Percentiles rank a stretch among this genome's conserved stretches.
These are phyloP conservation scores for Oenanthe javanica DNA, from an alignment of 140 eudicot species.

Conservation along the genomic window DNA sequence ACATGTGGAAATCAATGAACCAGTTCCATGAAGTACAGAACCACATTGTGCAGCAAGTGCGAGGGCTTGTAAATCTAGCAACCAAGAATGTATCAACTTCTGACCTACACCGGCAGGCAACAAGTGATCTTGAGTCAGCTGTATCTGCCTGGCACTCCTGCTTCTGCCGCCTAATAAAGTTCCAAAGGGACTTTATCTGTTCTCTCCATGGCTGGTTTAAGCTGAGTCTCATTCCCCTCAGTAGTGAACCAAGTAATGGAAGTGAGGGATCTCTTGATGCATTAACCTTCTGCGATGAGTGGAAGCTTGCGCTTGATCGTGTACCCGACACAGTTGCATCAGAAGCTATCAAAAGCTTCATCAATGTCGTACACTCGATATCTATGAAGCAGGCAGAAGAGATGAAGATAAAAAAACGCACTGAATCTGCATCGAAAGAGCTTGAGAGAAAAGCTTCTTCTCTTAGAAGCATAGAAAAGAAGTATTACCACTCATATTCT, in stretches of 20 bases:
- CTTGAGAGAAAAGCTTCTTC: slow-evolving; percentile 85
- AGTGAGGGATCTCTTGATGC: slow-evolving; percentile 46
- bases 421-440: slow-evolving; percentile 81
- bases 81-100: slow-evolving; percentile 72
- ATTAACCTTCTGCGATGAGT: slow-evolving; percentile 65
- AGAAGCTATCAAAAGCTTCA: slow-evolving; percentile 89
- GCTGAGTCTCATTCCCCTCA: slow-evolving; percentile 63
- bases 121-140: slow-evolving; percentile 88
- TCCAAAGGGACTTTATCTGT: slow-evolving; percentile 74
- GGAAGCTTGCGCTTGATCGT: slow-evolving; percentile 89
- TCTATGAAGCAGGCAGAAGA: slow-evolving; percentile 69
- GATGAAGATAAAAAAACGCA: slow-evolving; percentile 67
- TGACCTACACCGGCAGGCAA: slow-evolving; percentile 89
- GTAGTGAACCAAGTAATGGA: slow-evolving; percentile 27
- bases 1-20: slow-evolving; percentile 97
- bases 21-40: slow-evolving; percentile 86
- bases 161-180: slow-evolving; percentile 77
- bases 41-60: slow-evolving; percentile 91
- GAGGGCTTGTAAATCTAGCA: slow-evolving; percentile 65
- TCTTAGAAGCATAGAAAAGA: slow-evolving; percentile 81
- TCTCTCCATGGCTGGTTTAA: slow-evolving; percentile 93
- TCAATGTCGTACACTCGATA: slow-evolving; percentile 81
- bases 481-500: slow-evolving; percentile 79
- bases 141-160: slow-evolving; percentile 91
- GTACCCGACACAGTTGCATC: slow-evolving; percentile 93